These are phyloP conservation scores for Capsella bursapastoris DNA, from an alignment of 345 rosid species.

Conservation along the genomic window DNA sequence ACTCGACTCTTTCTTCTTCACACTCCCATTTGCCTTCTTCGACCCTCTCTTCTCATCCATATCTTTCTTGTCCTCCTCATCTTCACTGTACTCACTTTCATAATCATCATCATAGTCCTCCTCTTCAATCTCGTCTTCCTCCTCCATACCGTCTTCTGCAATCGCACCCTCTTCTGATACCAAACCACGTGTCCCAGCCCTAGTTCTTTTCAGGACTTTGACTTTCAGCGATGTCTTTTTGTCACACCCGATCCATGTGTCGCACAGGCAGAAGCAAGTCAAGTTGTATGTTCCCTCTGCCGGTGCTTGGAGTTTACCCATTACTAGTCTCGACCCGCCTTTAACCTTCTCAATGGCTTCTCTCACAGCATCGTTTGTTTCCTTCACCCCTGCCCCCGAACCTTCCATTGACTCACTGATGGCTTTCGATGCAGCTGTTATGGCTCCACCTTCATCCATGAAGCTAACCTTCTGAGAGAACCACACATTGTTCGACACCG, in stretches of 20 bases:
- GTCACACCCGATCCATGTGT: constrained; percentile 97
- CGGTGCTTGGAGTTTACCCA: constrained; percentile 92
- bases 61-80: constrained; percentile 77
- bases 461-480: constrained; percentile 92
- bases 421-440: constrained; percentile 82
- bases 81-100: constrained; percentile 94
- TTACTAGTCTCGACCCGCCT: constrained; percentile 78
- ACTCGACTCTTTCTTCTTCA: constrained; percentile 55
- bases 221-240: constrained; percentile 66
- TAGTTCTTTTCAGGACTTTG: constrained; percentile 80
- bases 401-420: constrained; percentile 95
- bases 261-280: constrained; percentile 87
- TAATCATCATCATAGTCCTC: constrained; percentile 83
- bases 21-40: constrained; percentile 71
- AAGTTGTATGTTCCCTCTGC: constrained; percentile 85
- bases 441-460: constrained; percentile 88
- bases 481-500: constrained; percentile 81
- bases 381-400: constrained; percentile 78
- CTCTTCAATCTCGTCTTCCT: constrained; percentile 90
- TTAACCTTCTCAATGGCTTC: constrained; percentile 82
- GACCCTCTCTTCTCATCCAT: constrained; percentile 62
- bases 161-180: constrained; percentile 71
- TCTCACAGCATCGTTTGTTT: constrained; percentile 67
- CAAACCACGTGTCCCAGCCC: constrained; percentile 78
- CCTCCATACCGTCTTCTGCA: constrained; percentile 86